Base-by-base conservation (phyloP, 2,329 filamentous ascomycete genomes). In the Aspergillus felis region DNA sequence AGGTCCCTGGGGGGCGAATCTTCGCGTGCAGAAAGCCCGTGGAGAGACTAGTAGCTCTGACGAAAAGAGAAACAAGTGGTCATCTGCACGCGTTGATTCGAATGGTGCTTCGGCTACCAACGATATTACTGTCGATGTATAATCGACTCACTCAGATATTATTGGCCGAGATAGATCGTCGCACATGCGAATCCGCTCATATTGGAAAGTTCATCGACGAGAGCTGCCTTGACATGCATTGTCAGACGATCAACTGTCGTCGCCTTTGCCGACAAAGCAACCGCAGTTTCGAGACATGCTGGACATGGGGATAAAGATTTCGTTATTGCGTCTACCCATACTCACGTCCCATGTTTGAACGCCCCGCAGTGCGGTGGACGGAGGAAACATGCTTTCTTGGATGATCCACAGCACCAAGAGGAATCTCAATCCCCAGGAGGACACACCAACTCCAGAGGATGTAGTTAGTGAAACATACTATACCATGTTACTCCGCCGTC, bases 21-120 rank as follows among this genome's bases (percentile, higher is more conserved):
- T 79, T 44, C 69, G 72, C 7, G 74, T 79, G 49, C 72, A 74
- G 58, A 71, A 69, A 57, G 77, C 77, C 24, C 67, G 73, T 17
- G 76, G 76, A 29, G 70, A 74, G 58, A 69, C 68, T 20, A 63
- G 55, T 53, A 72, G 68, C 61, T 62, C 68, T 1, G 61, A 69
- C 24, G 69, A 74, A 29, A 61, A 66, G 48, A 59, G 57, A 51
- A 62, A 57, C 54, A 63, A 62, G 51, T 69, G 64, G 65, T 61
- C 58, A 9, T 51, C 58, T 53, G 47, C 57, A 27, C 56, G 58
- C 32, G 51, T 56, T 49, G 55, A 35, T 14, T 46, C 49, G n/a
- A 50, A 50, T 9, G 46, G 55, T 25, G 46, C 51, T 6, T 27
- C 57, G 27, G 50, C 51, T 5, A 28, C 60, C n/a, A 28, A 51